Evolutionary conservation across 2,329 filamentous ascomycete species (phyloP).

Genomic region (Ceratocystis papillata): DNA sequence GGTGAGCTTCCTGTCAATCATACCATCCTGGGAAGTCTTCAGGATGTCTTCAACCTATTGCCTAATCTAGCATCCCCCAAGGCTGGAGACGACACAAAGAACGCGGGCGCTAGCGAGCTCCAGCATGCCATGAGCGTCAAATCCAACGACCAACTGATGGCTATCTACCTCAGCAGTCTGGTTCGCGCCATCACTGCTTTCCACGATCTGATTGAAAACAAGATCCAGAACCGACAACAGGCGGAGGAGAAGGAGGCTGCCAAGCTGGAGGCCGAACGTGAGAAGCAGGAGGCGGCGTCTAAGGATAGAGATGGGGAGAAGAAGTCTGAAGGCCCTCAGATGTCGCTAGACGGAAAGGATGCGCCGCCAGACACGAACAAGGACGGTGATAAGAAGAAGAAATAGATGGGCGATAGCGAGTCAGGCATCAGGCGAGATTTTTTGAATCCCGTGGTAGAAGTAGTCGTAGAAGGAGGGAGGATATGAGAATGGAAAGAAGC

Average conservation of each 20-base stretch:
- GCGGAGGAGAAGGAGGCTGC: conserved; percentile 90
- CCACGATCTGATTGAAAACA: conserved; percentile 98
- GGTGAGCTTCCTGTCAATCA: conserved; percentile 92
- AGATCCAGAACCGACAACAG: conserved; percentile 97
- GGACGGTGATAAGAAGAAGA: conserved; percentile 45
- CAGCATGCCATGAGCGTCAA: conserved; percentile 97
- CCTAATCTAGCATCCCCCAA: conserved; percentile 87
- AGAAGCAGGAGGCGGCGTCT: conserved; percentile 43
- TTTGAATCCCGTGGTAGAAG: background rate
- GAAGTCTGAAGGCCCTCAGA: conserved; percentile 37
- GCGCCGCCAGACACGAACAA: conserved; percentile 47
- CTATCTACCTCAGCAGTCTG: conserved; percentile 92
- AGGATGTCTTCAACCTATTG: conserved; percentile 97
- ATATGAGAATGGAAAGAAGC: background rate
- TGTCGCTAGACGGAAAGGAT: conserved; percentile 29
- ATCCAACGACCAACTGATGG: conserved; percentile 98
- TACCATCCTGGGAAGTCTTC: conserved; percentile 92
- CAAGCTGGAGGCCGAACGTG: conserved; percentile 56
- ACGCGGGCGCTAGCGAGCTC: conserved; percentile 61
- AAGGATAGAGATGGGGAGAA: conserved; percentile 33
- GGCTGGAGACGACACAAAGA: conserved; percentile 43
- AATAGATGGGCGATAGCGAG: conserved; percentile 27
- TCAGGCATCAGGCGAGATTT: too few relatives aligned
- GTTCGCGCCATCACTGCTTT: conserved; percentile 97
- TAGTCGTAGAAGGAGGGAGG: too few relatives aligned